A percentile compares a stretch with the other conserved stretches of the same genome.
phyloP scores from a whole-genome alignment of 2,329 filamentous ascomycete genomes.

The Colletotrichum liaoningense region DNA sequence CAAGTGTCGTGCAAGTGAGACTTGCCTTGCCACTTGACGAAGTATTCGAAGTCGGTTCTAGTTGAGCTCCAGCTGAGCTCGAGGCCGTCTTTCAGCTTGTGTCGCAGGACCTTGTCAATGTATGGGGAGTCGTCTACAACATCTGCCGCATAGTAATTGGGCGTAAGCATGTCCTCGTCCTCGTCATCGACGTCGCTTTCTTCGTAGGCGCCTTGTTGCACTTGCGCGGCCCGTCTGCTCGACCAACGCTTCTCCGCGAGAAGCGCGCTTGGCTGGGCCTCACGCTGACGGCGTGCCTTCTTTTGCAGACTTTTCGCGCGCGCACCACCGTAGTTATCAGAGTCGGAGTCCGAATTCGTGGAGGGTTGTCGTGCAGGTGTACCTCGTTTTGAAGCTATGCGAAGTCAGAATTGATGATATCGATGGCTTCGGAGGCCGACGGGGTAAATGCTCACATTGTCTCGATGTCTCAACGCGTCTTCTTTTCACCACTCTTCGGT shows the following conservation, averaged over 20 bases:
- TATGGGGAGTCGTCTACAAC: constrained; percentile 84
- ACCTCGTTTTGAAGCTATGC: constrained; percentile 68
- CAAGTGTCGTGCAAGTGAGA: constrained; percentile 97
- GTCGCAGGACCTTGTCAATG: constrained; percentile 91
- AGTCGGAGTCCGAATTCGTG: constrained; percentile 70
- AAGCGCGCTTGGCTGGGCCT: constrained; percentile 74
- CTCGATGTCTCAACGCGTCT: constrained; percentile 75
- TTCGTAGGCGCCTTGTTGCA: constrained; percentile 71
- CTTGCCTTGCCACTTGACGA: constrained; percentile 97
- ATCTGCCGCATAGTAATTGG: constrained; percentile 72
- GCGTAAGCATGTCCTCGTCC: constrained; percentile 72
- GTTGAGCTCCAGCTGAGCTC: constrained; percentile 67
- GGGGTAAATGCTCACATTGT: constrained; percentile 62
- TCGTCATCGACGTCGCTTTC: constrained; percentile 75
- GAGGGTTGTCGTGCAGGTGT: constrained; percentile 67
- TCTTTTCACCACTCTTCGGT: constrained; percentile 73
- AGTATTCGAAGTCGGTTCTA: constrained; percentile 86
- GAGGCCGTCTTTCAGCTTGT: constrained; percentile 78
- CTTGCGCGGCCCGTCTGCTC: constrained; percentile 82
- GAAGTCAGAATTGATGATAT: constrained; percentile 8
- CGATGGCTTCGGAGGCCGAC: background rate
- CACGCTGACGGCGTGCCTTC: constrained; percentile 80
- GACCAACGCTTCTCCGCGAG: constrained; percentile 92
- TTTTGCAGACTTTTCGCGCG: constrained; percentile 77
- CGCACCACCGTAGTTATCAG: constrained; percentile 83